Conservation (phyloP, 129 eudicot genomes). For the carrot (Daucus carota) region DNA sequence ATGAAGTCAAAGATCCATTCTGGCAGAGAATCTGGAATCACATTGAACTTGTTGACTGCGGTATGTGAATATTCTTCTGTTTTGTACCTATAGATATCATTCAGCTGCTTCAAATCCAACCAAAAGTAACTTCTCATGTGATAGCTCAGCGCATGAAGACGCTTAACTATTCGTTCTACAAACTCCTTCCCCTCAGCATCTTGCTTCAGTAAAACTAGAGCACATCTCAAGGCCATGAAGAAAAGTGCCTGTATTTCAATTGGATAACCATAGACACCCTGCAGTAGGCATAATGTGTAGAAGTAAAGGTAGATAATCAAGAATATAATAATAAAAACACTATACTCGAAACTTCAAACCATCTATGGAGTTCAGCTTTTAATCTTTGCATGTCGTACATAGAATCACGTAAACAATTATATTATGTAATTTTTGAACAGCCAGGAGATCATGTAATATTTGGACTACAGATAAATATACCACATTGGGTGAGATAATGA, state of each 20-base stretch:
- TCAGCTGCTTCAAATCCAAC: slow-evolving; percentile 84
- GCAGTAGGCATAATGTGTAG: slow-evolving; percentile 7
- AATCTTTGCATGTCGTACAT: no score
- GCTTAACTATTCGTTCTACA: slow-evolving; percentile 59
- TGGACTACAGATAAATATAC: neutral
- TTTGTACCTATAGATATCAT: slow-evolving; percentile 84
- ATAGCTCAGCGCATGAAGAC: slow-evolving; percentile 89
- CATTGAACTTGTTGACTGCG: slow-evolving; percentile 90
- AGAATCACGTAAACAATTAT: no score
- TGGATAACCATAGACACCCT: slow-evolving; percentile 97
- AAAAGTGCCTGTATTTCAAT: slow-evolving; percentile 94
- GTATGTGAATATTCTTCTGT: slow-evolving; percentile 95
- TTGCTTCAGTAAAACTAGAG: slow-evolving; percentile 59
- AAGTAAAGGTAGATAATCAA: slow-evolving; percentile 9
- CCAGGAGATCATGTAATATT: neutral
- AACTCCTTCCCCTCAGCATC: slow-evolving; percentile 83
- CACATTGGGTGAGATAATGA: neutral
- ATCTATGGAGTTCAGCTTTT: neutral
- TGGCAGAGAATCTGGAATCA: slow-evolving; percentile 95
- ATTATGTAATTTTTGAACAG: no score
- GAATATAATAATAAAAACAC: neutral
- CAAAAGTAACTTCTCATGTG: slow-evolving; percentile 96
- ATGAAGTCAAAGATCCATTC: slow-evolving; percentile 95
- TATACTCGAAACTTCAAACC: neutral
- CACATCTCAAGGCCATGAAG: slow-evolving; percentile 95